phyloP scores from a whole-genome alignment of 2,329 filamentous ascomycete genomes.

The Monilinia aucupariae region DNA sequence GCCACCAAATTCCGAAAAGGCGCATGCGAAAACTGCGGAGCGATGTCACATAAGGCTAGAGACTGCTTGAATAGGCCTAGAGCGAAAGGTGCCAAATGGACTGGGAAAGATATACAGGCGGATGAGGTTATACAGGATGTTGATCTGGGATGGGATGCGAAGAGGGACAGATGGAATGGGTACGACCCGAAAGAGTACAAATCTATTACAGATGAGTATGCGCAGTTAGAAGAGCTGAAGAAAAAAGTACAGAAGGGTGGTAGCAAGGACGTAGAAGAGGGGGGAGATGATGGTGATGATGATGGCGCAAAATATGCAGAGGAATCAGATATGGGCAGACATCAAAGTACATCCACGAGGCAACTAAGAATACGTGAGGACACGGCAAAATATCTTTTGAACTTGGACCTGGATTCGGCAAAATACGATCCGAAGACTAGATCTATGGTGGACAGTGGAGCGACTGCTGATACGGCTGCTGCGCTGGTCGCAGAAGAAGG shows the following conservation, averaged over 20 bases:
- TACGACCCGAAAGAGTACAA: slow-evolving; percentile 86
- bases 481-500: slow-evolving; percentile 87
- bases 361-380: slow-evolving; percentile 92
- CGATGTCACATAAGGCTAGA: slow-evolving; percentile 93
- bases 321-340: slow-evolving; percentile 92
- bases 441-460: slow-evolving; percentile 80
- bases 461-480: slow-evolving; percentile 72
- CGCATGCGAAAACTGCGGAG: slow-evolving; percentile 96
- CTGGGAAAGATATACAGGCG: slow-evolving; percentile 86
- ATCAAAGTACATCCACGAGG: slow-evolving; percentile 83
- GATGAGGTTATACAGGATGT: slow-evolving; percentile 85
- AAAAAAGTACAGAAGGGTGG: slow-evolving; percentile 44
- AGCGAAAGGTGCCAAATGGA: slow-evolving; percentile 86
- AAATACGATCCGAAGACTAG: slow-evolving; percentile 97
- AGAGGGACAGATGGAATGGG: slow-evolving; percentile 97
- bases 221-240: slow-evolving; percentile 73
- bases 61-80: slow-evolving; percentile 87
- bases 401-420: slow-evolving; percentile 90
- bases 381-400: slow-evolving; percentile 92
- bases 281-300: slow-evolving; percentile 49
- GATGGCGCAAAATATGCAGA: slow-evolving; percentile 75
- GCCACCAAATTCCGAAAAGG: slow-evolving; percentile 97
- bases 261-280: slow-evolving; percentile 45
- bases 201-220: slow-evolving; percentile 82
- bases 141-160: slow-evolving; percentile 90